Conservation (phyloP, 768 basidiomycete species). For the Suillus subalutaceus region DNA sequence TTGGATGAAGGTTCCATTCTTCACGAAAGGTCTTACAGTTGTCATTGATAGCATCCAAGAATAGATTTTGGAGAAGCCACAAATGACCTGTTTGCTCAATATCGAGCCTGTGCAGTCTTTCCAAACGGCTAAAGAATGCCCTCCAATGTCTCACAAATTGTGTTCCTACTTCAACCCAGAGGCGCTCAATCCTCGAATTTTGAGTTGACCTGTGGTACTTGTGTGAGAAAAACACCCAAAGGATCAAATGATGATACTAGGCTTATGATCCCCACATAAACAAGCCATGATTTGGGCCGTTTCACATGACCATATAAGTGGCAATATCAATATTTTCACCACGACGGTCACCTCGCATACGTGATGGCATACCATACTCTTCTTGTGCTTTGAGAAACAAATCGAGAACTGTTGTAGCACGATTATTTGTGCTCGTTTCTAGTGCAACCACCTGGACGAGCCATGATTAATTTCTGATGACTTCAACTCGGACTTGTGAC, state of each 20-base stretch:
- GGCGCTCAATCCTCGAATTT: slow-evolving; percentile 46
- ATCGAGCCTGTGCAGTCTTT: slow-evolving; percentile 38
- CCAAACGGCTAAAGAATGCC: slow-evolving; percentile 43
- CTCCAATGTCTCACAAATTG: slow-evolving; percentile 44
- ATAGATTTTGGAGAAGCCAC: slow-evolving; percentile 48
- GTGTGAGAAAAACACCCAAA: background rate
- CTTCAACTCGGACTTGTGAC: no score
- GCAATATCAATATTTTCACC: slow-evolving; percentile 34
- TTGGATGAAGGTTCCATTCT: slow-evolving; percentile 45
- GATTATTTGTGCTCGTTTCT: slow-evolving; percentile 29
- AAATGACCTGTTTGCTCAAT: slow-evolving; percentile 34
- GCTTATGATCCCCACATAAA: slow-evolving; percentile 34
- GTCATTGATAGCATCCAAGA: slow-evolving; percentile 38
- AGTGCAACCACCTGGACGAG: slow-evolving; percentile 19
- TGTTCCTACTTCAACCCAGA: slow-evolving; percentile 47
- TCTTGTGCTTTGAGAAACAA: slow-evolving; percentile 23
- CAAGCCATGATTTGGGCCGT: slow-evolving; percentile 23
- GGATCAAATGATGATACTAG: no score
- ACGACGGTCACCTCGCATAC: slow-evolving; percentile 30
- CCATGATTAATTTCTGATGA: no score
- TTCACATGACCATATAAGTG: slow-evolving; percentile 28
- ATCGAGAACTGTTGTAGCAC: slow-evolving; percentile 24
- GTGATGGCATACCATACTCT: slow-evolving; percentile 23
- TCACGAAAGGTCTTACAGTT: slow-evolving; percentile 38
- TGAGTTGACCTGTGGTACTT: slow-evolving; percentile 33